A percentile compares a stretch with the other conserved stretches of the same genome.
Conservation (phyloP, 768 basidiomycete species). For the Boletellus emodensis region DNA sequence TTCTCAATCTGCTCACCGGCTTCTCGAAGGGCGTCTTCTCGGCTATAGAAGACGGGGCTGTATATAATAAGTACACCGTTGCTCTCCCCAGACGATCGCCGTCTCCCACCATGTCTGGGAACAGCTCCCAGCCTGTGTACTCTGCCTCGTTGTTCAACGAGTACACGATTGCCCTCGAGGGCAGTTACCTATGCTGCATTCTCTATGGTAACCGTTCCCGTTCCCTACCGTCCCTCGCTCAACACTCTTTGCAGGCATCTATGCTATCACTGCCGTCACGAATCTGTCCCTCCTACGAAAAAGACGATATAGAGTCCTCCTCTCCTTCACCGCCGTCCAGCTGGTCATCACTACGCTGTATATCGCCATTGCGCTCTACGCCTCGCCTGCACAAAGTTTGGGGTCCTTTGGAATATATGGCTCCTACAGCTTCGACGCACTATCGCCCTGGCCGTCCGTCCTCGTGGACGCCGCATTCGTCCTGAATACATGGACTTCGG, state of each 20-base stretch:
- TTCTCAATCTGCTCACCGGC: too few species aligned
- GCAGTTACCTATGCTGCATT: conserved; percentile 16
- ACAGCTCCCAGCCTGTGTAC: conserved; percentile 5
- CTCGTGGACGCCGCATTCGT: conserved; percentile 9
- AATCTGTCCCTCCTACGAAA: conserved; percentile 14
- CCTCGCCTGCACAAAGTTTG: conserved; percentile 13
- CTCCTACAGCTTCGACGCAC: conserved; percentile 1
- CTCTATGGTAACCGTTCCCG: conserved; percentile 12
- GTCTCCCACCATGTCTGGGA: conserved; percentile 14
- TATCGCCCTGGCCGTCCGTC: conserved; percentile 18
- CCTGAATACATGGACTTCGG: conserved; percentile 22
- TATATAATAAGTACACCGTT: not conserved
- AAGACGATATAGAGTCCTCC: conserved; percentile 17
- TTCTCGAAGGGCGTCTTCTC: not conserved
- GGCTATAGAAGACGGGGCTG: not conserved
- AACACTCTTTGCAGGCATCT: conserved; percentile 5
- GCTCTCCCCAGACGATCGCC: not conserved
- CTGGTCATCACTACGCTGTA: conserved; percentile 19
- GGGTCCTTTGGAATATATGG: conserved; percentile 6
- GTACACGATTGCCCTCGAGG: conserved; percentile 23
- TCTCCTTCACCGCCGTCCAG: conserved; percentile 9
- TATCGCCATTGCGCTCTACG: conserved; percentile 16
- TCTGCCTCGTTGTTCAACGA: conserved; percentile 8
- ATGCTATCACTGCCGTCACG: conserved; percentile 8
- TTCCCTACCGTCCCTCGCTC: not conserved